phyloP scores from a whole-genome alignment of 441 rosid species.

The Bocquillonia castaneifolia region DNA sequence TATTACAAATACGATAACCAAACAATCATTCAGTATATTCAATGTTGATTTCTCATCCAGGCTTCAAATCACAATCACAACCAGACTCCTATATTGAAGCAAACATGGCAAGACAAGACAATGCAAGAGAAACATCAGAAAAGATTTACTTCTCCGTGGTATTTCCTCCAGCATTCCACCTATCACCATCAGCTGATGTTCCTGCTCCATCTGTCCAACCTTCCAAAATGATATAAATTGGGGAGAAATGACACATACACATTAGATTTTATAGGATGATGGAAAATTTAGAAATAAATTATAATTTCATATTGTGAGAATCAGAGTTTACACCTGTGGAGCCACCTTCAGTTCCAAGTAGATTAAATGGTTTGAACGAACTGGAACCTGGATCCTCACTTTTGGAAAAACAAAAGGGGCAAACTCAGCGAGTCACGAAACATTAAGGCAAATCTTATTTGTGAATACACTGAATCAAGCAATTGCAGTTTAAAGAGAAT shows the following conservation, averaged over 20 bases:
- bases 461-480: slow-evolving; percentile 15
- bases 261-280: slow-evolving; percentile 19
- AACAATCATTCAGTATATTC: background rate
- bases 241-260: background rate
- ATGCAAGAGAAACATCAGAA: slow-evolving; percentile 9
- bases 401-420: slow-evolving; percentile 24
- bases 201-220: slow-evolving; percentile 58
- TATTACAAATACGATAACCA: background rate
- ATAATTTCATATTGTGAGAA: background rate
- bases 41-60: background rate
- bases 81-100: background rate
- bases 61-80: background rate
- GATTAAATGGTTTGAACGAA: slow-evolving; percentile 62
- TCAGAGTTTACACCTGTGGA: slow-evolving; percentile 53
- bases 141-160: slow-evolving; percentile 47
- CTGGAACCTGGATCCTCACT: slow-evolving; percentile 61
- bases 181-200: slow-evolving; percentile 53
- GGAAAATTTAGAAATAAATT: background rate
- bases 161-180: slow-evolving; percentile 53
- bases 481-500: slow-evolving; percentile 15
- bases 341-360: slow-evolving; percentile 57
- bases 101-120: slow-evolving; percentile 5
- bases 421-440: slow-evolving; percentile 26
- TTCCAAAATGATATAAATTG: slow-evolving; percentile 28
- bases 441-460: slow-evolving; percentile 12